Percentiles rank a stretch among this genome's conserved stretches.
phyloP scores from a whole-genome alignment of 768 basidiomycete species.

The Lyophyllum atratum region DNA sequence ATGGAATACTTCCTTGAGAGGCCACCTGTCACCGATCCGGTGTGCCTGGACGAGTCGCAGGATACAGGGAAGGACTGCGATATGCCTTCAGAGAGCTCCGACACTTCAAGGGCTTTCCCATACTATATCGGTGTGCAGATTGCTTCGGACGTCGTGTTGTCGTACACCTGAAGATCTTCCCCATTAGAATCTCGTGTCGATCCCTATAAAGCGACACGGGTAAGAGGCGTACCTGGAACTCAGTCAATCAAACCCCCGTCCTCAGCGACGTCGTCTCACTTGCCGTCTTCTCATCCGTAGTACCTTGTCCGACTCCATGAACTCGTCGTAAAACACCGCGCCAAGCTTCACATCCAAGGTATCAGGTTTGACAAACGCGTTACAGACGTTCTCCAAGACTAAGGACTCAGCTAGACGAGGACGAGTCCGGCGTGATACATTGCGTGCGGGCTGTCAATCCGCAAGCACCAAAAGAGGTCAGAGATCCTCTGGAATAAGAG shows the following conservation, averaged over 20 bases:
- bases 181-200: neutral
- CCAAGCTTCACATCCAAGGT: slow-evolving; percentile 93
- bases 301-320: slow-evolving; percentile 68
- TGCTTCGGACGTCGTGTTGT: slow-evolving; percentile 52
- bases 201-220: neutral
- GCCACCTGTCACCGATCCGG: slow-evolving; percentile 36
- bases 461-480: slow-evolving; percentile 16
- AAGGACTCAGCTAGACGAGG: slow-evolving; percentile 55
- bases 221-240: slow-evolving; percentile 70
- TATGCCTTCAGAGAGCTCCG: slow-evolving; percentile 74
- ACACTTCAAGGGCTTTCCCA: slow-evolving; percentile 69
- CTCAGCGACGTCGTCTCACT: slow-evolving; percentile 66
- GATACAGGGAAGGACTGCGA: slow-evolving; percentile 72
- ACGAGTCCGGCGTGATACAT: slow-evolving; percentile 18
- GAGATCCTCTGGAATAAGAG: slow-evolving; percentile 29
- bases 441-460: slow-evolving; percentile 12
- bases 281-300: slow-evolving; percentile 74
- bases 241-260: slow-evolving; percentile 83
- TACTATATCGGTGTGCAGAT: slow-evolving; percentile 71
- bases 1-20: slow-evolving; percentile 61
- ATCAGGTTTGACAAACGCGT: slow-evolving; percentile 76
- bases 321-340: slow-evolving; percentile 77
- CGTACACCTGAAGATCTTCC: slow-evolving; percentile 59
- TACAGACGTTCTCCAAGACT: slow-evolving; percentile 81
- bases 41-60: slow-evolving; percentile 15